Evolutionary conservation across 73 alveolate genomes (phyloP).

Genomic region (Durusdinium trenchii): DNA sequence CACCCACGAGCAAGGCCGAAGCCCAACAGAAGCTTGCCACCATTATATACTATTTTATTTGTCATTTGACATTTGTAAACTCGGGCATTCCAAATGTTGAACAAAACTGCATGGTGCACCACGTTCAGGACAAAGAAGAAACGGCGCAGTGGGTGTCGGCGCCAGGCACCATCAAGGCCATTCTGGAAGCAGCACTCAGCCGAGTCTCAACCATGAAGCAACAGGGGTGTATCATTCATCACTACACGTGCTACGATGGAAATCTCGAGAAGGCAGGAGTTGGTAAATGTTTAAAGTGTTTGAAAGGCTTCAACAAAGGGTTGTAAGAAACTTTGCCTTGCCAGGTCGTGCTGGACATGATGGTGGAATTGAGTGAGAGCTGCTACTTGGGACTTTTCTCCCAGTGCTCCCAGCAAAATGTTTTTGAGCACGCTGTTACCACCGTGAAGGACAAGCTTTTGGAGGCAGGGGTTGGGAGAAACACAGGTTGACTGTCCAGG

Average conservation of each 20-base stretch:
- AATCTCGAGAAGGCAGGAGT: background rate
- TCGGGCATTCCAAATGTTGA: background rate
- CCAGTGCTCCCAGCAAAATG: background rate
- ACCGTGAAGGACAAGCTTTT: background rate
- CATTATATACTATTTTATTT: background rate
- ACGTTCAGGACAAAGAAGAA: constrained; percentile 3
- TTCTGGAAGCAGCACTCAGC: background rate
- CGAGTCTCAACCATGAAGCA: background rate
- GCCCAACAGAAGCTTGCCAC: background rate
- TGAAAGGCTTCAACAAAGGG: background rate
- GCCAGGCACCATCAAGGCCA: background rate
- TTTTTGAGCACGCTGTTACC: background rate
- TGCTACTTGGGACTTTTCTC: background rate
- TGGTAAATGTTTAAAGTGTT: too few species aligned
- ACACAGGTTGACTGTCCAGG: too few species aligned
- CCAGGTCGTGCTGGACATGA: background rate
- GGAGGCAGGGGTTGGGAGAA: background rate
- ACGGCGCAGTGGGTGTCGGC: constrained; percentile 24
- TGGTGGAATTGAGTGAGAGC: background rate
- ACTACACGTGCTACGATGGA: background rate
- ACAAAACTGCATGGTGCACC: too few species aligned
- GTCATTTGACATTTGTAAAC: background rate
- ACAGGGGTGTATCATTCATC: background rate
- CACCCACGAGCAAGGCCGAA: constrained; percentile 11
- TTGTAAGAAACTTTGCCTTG: background rate